Evolutionary conservation across 2,329 filamentous ascomycete species (phyloP), one percentile per base, ranked within the genome.

Genomic region (Calonectria ilicicola): DNA sequence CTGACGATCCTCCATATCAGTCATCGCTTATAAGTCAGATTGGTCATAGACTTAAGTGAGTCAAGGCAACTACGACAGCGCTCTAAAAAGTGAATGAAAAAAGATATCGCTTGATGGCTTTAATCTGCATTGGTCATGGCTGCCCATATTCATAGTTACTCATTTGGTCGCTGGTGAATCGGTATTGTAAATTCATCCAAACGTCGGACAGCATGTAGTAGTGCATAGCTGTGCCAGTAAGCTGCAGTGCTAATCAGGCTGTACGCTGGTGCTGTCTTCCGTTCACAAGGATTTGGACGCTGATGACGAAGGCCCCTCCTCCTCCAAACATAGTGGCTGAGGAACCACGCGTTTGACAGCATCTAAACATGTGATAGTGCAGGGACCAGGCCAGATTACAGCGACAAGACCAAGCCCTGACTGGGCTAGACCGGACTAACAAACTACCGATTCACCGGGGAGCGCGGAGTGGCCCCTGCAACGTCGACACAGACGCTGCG

Each of bases 351-450:
- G 66, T 63, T 72, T 65, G 53, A 44, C 70, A 56, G 56, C 51
- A 49, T n/a, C 65, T 29, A 21, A 68, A 68, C 69, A 72, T 72
- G 69, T 72, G 69, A 72, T 72, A 67, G 47, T 65, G 65, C 69
- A 63, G 35, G 68, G 53, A 40, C 62, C 42, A 62, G 69, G 62
- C 44, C 9, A 14, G 63, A 56, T 46, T 65, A 7, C 23, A 65
- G 17, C 21, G 49, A 44, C 26, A 51, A 17, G 35, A 47, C 35
- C 29, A 60, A 9, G 21, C 12, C 5, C 44, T 60, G 40, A 49
- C 38, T 51, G 51, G 56, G 49, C 29, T 62, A 62, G 62, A 12
- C 23, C 69, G 69, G 69, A 72, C 65, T 68, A 72, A 72, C 32
- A 60, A 67, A 46, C 12, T 15, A 27, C 69, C 69, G 69, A 32